Percentiles rank a stretch among this genome's conserved stretches.
These are phyloP conservation scores for Scheffersomyces ergatensis DNA, from an alignment of 805 yeast genomes.

Conservation along the genomic window DNA sequence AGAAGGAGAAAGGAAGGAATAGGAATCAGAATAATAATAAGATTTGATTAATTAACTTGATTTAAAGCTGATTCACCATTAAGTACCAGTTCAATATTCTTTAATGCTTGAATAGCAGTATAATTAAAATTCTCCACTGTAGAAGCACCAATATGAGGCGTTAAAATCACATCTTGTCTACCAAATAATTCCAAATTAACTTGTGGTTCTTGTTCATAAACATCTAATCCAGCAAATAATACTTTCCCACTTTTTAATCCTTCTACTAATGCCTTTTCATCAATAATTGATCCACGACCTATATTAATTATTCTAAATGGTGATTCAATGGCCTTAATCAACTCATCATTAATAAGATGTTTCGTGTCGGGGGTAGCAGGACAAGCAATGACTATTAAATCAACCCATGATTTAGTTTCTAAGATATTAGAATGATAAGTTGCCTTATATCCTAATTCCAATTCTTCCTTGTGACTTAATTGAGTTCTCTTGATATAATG, in stretches of 20 bases:
- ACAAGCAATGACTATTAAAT: conserved; percentile 62
- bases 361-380: conserved; percentile 63
- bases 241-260: conserved; percentile 62
- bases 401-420: conserved; percentile 40
- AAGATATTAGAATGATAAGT: conserved; percentile 35
- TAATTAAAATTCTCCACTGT: conserved; percentile 53
- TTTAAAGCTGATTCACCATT: too few species aligned
- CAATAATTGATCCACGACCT: conserved; percentile 70
- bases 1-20: too few species aligned
- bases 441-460: conserved; percentile 42
- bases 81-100: conserved; percentile 53
- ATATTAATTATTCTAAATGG: conserved; percentile 69
- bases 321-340: conserved; percentile 46
- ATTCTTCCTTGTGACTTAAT: conserved; percentile 29
- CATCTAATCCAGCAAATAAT: conserved; percentile 70
- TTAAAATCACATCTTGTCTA: conserved; percentile 61
- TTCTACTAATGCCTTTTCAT: conserved; percentile 61
- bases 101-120: conserved; percentile 52
- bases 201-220: conserved; percentile 61
- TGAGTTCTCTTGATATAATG: conserved; percentile 58
- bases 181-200: conserved; percentile 48
- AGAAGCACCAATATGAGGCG: conserved; percentile 74
- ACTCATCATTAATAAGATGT: conserved; percentile 48
- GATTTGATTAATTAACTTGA: too few species aligned
- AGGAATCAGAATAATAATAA: too few species aligned